Evolutionary conservation across 1,284 basidiomycete genomes (phyloP).

Genomic region (Tylopilus sp.): DNA sequence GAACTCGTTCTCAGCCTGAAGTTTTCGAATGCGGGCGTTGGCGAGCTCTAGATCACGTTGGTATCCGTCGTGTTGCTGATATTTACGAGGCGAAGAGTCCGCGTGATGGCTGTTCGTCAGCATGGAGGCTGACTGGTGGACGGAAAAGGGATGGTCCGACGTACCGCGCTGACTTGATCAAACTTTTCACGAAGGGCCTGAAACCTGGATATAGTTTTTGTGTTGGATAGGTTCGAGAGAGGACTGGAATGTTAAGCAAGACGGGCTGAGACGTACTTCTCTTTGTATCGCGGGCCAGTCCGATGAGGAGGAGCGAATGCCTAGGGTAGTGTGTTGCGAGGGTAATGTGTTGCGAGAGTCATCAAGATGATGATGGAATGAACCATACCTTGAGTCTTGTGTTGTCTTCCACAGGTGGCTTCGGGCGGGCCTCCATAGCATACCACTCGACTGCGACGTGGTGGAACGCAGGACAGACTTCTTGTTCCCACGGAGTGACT

Average conservation of each 20-base stretch:
- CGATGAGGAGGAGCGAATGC: conserved; percentile 19
- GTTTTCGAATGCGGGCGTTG: conserved; percentile 46
- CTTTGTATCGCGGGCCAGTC: conserved; percentile 30
- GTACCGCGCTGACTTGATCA: conserved; percentile 47
- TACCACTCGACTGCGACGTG: not conserved
- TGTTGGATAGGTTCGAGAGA: not conserved
- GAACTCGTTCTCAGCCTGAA: conserved; percentile 60
- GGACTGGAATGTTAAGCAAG: not conserved
- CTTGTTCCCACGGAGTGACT: not conserved
- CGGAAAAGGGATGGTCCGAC: conserved; percentile 21
- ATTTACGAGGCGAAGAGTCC: not conserved
- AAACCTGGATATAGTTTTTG: conserved; percentile 37
- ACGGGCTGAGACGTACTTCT: conserved; percentile 24
- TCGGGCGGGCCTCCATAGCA: conserved; percentile 18
- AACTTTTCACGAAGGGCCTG: conserved; percentile 51
- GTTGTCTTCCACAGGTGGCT: conserved; percentile 19
- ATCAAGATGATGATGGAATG: not conserved
- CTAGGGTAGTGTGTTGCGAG: conserved; percentile 1
- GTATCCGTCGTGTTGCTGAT: conserved; percentile 43
- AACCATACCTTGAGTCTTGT: conserved; percentile 25
- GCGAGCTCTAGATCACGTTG: conserved; percentile 46
- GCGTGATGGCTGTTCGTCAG: not conserved
- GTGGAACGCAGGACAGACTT: not conserved
- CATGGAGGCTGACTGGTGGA: not conserved
- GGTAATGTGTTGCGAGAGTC: not conserved